Evolutionary conservation across 208 protist species (phyloP).

Genomic region (Trypanosoma mega): DNA sequence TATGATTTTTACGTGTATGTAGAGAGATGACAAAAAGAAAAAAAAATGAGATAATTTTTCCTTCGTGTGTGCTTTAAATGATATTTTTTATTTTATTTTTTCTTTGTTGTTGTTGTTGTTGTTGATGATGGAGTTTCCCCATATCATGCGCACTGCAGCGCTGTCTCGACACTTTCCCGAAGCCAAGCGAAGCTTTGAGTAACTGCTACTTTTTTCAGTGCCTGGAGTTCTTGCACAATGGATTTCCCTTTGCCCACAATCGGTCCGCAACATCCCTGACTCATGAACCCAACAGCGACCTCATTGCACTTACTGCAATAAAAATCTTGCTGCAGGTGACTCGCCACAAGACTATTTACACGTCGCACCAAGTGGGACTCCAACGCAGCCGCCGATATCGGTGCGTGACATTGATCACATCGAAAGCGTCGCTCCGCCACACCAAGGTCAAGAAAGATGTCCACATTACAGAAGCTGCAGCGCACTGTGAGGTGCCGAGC

Average conservation of each 20-base stretch:
- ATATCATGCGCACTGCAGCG: conserved; percentile 50
- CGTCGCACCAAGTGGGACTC: conserved; percentile 79
- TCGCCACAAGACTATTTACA: conserved; percentile 59
- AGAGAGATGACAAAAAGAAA: conserved; percentile 1
- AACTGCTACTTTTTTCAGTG: conserved; percentile 58
- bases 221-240: conserved; percentile 49
- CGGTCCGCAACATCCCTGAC: conserved; percentile 79
- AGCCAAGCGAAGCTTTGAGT: conserved; percentile 72
- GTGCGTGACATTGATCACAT: conserved; percentile 72
- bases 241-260: conserved; percentile 59
- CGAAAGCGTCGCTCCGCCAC: conserved; percentile 38
- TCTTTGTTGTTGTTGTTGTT: conserved; percentile 8
- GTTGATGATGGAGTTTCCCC: not conserved
- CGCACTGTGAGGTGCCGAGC: conserved; percentile 42
- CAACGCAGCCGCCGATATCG: conserved; percentile 53
- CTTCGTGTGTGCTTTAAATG: too few species aligned
- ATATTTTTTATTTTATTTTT: conserved; percentile 25
- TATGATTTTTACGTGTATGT: too few species aligned
- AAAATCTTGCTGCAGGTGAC: conserved; percentile 81
- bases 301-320: conserved; percentile 82
- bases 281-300: conserved; percentile 58
- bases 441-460: conserved; percentile 56
- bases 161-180: conserved; percentile 57
- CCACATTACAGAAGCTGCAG: conserved; percentile 82
- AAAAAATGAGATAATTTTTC: too few species aligned